Conservation (phyloP, 2,329 filamentous ascomycete genomes). For the Aureobasidium leucospermi region DNA sequence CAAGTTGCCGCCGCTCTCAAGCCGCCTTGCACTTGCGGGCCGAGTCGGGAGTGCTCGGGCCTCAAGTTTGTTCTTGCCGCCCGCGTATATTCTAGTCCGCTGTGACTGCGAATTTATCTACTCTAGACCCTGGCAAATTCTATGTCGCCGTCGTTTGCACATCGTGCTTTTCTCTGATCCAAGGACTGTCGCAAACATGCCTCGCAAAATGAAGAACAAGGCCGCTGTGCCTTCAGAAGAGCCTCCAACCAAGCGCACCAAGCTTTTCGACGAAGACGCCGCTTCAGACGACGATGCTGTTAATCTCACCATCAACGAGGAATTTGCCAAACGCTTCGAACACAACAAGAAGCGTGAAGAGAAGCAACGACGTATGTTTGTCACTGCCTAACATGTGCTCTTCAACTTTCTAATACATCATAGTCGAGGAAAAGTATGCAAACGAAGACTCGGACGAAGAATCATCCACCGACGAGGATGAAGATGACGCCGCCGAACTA, state of each 20-base stretch:
- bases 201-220: constrained; percentile 14
- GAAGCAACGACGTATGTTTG: constrained; percentile 54
- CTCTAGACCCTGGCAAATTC: constrained; percentile 4
- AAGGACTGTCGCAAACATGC: background rate
- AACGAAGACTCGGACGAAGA: constrained; percentile 47
- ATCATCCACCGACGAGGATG: constrained; percentile 65
- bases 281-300: constrained; percentile 20
- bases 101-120: background rate
- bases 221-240: constrained; percentile 6
- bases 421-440: constrained; percentile 84
- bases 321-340: constrained; percentile 84
- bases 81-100: background rate
- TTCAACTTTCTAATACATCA: constrained; percentile 11
- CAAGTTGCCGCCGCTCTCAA: background rate
- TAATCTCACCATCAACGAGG: constrained; percentile 67
- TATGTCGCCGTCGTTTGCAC: background rate
- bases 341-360: constrained; percentile 97
- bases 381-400: constrained; percentile 13
- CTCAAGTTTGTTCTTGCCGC: background rate
- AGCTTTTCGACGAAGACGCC: constrained; percentile 23
- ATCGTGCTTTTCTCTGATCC: background rate
- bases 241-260: constrained; percentile 25
- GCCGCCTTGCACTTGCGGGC: background rate
- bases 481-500: constrained; percentile 85
- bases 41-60: constrained; percentile 1